These are phyloP conservation scores for Hanseniaspora jakobsenii DNA, from an alignment of 805 yeast species.

Conservation along the genomic window DNA sequence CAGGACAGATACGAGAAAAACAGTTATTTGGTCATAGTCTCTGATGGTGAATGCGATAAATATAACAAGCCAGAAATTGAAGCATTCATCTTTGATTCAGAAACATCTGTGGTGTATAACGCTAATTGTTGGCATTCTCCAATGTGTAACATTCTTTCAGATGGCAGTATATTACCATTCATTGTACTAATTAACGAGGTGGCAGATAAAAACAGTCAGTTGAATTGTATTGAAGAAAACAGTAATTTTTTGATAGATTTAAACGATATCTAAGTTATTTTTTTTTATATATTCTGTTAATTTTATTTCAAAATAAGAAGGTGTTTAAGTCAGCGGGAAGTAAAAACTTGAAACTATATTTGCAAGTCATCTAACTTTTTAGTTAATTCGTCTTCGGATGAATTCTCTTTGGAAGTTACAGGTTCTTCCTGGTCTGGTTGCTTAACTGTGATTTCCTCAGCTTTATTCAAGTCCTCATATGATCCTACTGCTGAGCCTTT, in stretches of 20 bases:
- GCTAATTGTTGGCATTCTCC: constrained; percentile 86
- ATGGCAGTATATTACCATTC: constrained; percentile 2
- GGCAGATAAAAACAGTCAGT: background rate
- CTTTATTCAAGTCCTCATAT: no score
- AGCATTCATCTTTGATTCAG: constrained; percentile 68
- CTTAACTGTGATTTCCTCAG: no score
- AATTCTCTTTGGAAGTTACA: no score
- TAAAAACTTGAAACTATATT: no score
- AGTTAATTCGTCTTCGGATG: no score
- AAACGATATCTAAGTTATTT: background rate
- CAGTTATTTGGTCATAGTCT: constrained; percentile 74
- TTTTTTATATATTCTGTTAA: background rate
- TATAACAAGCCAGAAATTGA: constrained; percentile 52
- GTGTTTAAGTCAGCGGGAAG: background rate
- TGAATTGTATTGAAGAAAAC: constrained; percentile 10
- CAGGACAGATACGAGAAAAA: constrained; percentile 41
- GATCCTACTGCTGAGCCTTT: no score
- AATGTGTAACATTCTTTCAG: constrained; percentile 35
- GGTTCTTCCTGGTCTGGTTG: no score
- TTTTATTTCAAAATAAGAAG: background rate
- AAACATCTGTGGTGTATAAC: constrained; percentile 84
- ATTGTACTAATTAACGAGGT: constrained; percentile 8
- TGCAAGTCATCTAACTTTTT: no score
- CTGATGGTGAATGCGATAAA: constrained; percentile 34
- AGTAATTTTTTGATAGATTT: constrained; percentile 2